phyloP scores from a whole-genome alignment of 208 protist species.

The Trypanosoma boissoni region DNA sequence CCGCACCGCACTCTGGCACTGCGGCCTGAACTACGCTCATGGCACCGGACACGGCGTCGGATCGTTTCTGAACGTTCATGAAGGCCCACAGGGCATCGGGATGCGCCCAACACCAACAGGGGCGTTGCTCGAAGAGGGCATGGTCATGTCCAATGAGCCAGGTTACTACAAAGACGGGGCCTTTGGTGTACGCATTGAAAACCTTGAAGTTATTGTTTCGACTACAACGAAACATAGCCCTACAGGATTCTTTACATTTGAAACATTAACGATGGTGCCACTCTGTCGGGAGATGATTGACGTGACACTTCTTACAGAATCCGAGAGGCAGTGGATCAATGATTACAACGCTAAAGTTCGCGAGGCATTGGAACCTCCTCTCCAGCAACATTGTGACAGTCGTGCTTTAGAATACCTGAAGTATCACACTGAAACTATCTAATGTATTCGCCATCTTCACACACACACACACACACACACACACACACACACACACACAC shows the following conservation, averaged over 20 bases:
- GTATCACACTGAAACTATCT: conserved; percentile 45
- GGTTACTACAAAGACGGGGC: conserved; percentile 97
- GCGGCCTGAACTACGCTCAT: conserved; percentile 95
- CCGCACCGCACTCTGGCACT: conserved; percentile 87
- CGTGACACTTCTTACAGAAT: conserved; percentile 49
- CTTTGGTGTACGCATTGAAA: conserved; percentile 98
- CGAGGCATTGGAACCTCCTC: conserved; percentile 35
- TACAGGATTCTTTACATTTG: conserved; percentile 68
- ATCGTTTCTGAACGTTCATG: conserved; percentile 96
- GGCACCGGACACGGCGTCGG: conserved; percentile 97
- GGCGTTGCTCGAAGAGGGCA: conserved; percentile 51
- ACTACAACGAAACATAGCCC: conserved; percentile 49
- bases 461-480: no score
- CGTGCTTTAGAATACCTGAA: conserved; percentile 61
- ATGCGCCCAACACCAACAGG: conserved; percentile 41
- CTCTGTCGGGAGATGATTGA: conserved; percentile 92
- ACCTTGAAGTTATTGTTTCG: conserved; percentile 90
- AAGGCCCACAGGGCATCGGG: conserved; percentile 89
- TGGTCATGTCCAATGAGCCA: conserved; percentile 91
- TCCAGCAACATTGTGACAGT: conserved; percentile 45
- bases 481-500: no score
- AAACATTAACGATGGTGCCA: conserved; percentile 87
- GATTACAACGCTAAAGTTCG: conserved; percentile 68
- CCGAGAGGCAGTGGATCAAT: conserved; percentile 74
- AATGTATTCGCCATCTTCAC: no score